phyloP scores from a whole-genome alignment of 148 eudicot species.

The Linanthus parryae region DNA sequence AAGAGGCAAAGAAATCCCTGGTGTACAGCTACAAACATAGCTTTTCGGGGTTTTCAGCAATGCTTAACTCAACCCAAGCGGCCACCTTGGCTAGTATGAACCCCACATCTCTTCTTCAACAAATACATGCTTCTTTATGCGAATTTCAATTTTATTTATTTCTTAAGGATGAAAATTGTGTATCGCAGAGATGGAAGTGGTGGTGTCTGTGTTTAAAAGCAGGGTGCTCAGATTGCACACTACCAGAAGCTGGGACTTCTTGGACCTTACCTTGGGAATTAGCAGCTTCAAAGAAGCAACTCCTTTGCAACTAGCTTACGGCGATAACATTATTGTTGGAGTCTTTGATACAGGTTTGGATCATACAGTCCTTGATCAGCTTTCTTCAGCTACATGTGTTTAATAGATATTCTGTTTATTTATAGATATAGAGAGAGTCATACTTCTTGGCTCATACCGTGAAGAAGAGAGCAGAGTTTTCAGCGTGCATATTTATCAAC shows the following conservation, averaged over 20 bases:
- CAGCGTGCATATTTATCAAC: too few species aligned
- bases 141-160: neutral
- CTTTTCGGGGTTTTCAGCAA: slow-evolving; percentile 47
- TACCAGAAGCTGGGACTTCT: slow-evolving; percentile 58
- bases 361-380: too few species aligned
- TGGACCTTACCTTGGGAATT: slow-evolving; percentile 28
- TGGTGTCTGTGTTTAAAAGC: slow-evolving; percentile 44
- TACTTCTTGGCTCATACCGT: too few species aligned
- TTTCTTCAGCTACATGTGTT: too few species aligned
- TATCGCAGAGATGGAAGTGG: slow-evolving; percentile 32
- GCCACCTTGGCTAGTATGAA: slow-evolving; percentile 27
- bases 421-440: too few species aligned
- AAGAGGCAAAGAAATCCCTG: slow-evolving; percentile 36
- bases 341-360: slow-evolving; percentile 45
- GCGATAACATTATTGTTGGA: slow-evolving; percentile 37
- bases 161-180: neutral
- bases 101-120: neutral
- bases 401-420: too few species aligned
- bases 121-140: neutral
- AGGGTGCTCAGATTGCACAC: slow-evolving; percentile 26
- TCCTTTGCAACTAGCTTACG: slow-evolving; percentile 32
- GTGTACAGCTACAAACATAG: slow-evolving; percentile 45
- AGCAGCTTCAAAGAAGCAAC: slow-evolving; percentile 13
- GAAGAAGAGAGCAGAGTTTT: too few species aligned
- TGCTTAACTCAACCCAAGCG: slow-evolving; percentile 39